These are phyloP conservation scores for Barnettozyma wickerhamii DNA, from an alignment of 805 yeast species.

Conservation along the genomic window DNA sequence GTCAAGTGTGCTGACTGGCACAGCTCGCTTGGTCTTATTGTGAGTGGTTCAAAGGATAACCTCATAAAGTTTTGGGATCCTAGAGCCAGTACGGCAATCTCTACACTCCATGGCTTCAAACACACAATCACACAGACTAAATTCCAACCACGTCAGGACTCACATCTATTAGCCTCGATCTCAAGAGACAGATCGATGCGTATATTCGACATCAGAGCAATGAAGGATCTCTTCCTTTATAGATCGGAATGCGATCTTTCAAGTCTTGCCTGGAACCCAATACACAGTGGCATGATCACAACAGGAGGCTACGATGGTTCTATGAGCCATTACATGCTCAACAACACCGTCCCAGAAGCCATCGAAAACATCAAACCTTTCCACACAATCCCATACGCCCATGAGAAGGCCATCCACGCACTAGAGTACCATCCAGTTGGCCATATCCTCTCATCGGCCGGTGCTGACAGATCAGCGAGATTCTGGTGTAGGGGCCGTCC, in stretches of 20 bases:
- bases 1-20: constrained; percentile 98
- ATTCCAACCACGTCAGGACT: constrained; percentile 70
- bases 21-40: constrained; percentile 78
- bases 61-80: constrained; percentile 96
- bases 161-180: constrained; percentile 78
- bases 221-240: constrained; percentile 70
- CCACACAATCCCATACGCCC: constrained; percentile 83
- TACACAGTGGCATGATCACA: constrained; percentile 72
- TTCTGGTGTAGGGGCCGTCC: constrained; percentile 96
- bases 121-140: constrained; percentile 85
- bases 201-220: constrained; percentile 80
- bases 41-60: constrained; percentile 94
- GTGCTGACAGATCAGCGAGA: constrained; percentile 87
- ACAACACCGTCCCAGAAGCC: constrained; percentile 33
- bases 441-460: constrained; percentile 85
- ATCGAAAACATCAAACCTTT: constrained; percentile 38
- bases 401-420: constrained; percentile 87
- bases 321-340: constrained; percentile 69
- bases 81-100: constrained; percentile 63
- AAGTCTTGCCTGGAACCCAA: constrained; percentile 89
- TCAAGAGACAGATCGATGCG: constrained; percentile 87
- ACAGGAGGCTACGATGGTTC: constrained; percentile 91
- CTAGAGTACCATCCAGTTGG: constrained; percentile 93
- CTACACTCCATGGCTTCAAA: constrained; percentile 87
- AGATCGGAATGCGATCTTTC: constrained; percentile 84